Percentiles rank a stretch among this genome's conserved stretches.
Conservation (phyloP, 106 monocot species). For the Platanthera zijinensis region DNA sequence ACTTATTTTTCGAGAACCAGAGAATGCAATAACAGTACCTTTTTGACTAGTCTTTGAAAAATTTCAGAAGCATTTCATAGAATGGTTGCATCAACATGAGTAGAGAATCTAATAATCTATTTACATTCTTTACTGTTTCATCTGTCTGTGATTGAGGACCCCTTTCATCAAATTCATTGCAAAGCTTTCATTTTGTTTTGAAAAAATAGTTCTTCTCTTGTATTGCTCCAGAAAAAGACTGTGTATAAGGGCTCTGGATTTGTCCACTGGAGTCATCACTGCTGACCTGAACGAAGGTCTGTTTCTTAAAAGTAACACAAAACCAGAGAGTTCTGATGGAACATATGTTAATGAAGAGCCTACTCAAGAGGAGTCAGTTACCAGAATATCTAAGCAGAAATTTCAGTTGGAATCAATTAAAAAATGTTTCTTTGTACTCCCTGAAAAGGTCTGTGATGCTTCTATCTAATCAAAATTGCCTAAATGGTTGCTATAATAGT, state of each 20-base stretch:
- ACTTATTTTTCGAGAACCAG: background rate
- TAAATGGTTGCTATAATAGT: background rate
- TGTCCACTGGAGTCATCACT: slow-evolving; percentile 46
- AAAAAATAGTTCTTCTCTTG: slow-evolving; percentile 7
- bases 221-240: slow-evolving; percentile 45
- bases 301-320: slow-evolving; percentile 21
- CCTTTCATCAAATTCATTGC: background rate
- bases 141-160: background rate
- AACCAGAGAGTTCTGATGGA: slow-evolving; percentile 12
- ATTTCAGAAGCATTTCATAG: background rate
- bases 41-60: background rate
- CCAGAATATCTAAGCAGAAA: slow-evolving; percentile 23
- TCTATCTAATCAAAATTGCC: background rate
- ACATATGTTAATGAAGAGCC: slow-evolving; percentile 9
- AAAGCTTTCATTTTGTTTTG: slow-evolving; percentile 1
- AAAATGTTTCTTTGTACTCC: slow-evolving; percentile 39
- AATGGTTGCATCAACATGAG: background rate
- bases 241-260: slow-evolving; percentile 47
- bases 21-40: background rate
- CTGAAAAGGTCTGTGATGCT: slow-evolving; percentile 64
- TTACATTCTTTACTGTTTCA: background rate
- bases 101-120: background rate
- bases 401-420: slow-evolving; percentile 30
- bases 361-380: slow-evolving; percentile 4
- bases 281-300: slow-evolving; percentile 49